These are phyloP conservation scores for Stachybotrys chartarum DNA, from an alignment of 2,329 filamentous ascomycete species.

Conservation along the genomic window DNA sequence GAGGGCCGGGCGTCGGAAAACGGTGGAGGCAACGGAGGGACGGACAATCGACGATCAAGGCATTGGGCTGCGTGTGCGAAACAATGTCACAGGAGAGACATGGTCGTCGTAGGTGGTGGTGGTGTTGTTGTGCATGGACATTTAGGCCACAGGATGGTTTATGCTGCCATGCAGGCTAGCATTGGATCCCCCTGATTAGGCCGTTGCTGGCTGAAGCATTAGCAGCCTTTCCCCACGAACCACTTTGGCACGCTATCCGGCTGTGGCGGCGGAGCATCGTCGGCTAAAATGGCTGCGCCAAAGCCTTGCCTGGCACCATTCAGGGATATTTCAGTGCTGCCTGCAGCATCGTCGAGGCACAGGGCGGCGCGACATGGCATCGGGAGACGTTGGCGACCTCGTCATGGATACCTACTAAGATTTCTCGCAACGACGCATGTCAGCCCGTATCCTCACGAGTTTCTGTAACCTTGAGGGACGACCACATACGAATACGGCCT, in stretches of 20 bases:
- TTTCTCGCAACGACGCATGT: too few relatives aligned
- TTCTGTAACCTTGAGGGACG: too few relatives aligned
- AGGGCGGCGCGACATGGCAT: too few relatives aligned
- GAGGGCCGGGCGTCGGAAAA: not conserved
- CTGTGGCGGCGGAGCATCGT: conserved; percentile 9
- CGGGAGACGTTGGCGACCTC: too few relatives aligned
- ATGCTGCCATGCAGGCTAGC: not conserved
- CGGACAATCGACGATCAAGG: not conserved
- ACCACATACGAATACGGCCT: too few relatives aligned
- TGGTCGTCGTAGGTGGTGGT: not conserved
- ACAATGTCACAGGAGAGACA: not conserved
- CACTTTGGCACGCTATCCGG: not conserved
- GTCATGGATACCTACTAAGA: too few relatives aligned
- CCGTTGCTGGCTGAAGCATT: not conserved
- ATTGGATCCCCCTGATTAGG: not conserved
- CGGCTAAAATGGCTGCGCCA: conserved; percentile 12
- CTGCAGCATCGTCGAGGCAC: too few relatives aligned
- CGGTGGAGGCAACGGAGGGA: not conserved
- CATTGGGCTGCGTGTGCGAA: not conserved
- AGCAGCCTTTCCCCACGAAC: not conserved
- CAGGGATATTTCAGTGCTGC: too few relatives aligned
- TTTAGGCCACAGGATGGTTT: not conserved
- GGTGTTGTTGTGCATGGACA: not conserved
- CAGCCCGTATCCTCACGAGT: too few relatives aligned
- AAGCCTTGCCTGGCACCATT: not conserved